Evolutionary conservation across 345 rosid species (phyloP).

Genomic region (Acer yangbiense): DNA sequence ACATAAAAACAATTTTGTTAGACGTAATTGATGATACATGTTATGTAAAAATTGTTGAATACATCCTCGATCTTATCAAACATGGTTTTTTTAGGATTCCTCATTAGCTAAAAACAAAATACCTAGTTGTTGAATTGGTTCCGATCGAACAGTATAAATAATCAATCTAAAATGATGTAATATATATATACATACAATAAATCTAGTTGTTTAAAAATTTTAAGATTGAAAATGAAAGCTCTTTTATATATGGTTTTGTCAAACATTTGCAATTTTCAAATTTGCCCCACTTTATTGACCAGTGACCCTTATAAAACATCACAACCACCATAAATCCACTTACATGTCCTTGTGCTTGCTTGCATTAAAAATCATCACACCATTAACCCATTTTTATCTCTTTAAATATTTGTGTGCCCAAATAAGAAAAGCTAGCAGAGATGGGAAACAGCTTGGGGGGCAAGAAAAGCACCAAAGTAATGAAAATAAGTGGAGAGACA

Average conservation of each 20-base stretch:
- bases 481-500: conserved; percentile 90
- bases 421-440: not conserved
- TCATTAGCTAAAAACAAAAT: no score
- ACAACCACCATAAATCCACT: conserved; percentile 4
- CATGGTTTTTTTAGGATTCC: no score
- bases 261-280: conserved; percentile 29
- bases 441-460: conserved; percentile 42
- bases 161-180: not conserved
- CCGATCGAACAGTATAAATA: not conserved
- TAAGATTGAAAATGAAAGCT: conserved; percentile 28
- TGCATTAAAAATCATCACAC: conserved; percentile 13
- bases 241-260: conserved; percentile 1
- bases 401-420: not conserved
- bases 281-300: conserved; percentile 55
- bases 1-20: no score
- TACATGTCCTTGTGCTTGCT: not conserved
- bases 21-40: no score
- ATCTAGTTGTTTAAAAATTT: not conserved
- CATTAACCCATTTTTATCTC: conserved; percentile 8
- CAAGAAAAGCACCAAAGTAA: conserved; percentile 61
- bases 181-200: no score
- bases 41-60: no score
- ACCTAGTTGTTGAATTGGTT: not conserved
- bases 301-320: not conserved
- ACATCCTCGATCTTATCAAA: no score